Base-by-base conservation (phyloP, 495 filamentous ascomycete genomes). In the Lasiosphaeriaceae sp. region DNA sequence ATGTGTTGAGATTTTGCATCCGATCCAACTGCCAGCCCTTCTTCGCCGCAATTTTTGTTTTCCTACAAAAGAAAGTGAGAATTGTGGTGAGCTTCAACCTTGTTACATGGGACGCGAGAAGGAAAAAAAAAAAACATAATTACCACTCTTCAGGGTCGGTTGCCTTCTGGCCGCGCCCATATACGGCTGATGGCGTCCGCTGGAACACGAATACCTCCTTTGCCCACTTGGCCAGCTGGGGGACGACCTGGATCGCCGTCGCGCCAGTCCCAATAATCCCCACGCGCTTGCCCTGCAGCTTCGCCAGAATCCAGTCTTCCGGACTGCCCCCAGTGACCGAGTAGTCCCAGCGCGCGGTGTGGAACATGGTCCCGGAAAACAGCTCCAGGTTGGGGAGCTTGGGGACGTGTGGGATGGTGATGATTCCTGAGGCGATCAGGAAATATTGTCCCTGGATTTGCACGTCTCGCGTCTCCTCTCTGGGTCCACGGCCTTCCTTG, bases 121-220 rank as follows among this genome's bases (percentile, higher is more conserved):
- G 9, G 26, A 31, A 31, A n/a, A 37, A 12, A 22, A 16, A 16
- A 21, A 6, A 8, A 9, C 19, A 14, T 26, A 55, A 57, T 57
- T 21, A 65, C 65, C 72, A 84, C 52, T 73, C 75, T 31, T 74
- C 64, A 0, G 69, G 63, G 43, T 83, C 78, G 0, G 79, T 86
- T 8, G 64, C 54, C 41, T 69, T 66, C 48, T 87, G 74, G 2
- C 70, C 69, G 20, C 81, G 81, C 31, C 21, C 17, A 51, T 73
- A 75, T 3, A 86, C 77, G 0, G 74, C 54, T 0, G 83, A 73
- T 20, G 81, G 79, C 19, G 81, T 84, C 12, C 80, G 80, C 56
- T 84, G 81, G 57, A 83, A 75, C 23, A 84, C 75, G 54, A 78
- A 80, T 4, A 84, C 51, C 45, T 83, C 71, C 55, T 81, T 75